phyloP scores from a whole-genome alignment of 768 basidiomycete genomes.

The Lactarius hengduanensis region DNA sequence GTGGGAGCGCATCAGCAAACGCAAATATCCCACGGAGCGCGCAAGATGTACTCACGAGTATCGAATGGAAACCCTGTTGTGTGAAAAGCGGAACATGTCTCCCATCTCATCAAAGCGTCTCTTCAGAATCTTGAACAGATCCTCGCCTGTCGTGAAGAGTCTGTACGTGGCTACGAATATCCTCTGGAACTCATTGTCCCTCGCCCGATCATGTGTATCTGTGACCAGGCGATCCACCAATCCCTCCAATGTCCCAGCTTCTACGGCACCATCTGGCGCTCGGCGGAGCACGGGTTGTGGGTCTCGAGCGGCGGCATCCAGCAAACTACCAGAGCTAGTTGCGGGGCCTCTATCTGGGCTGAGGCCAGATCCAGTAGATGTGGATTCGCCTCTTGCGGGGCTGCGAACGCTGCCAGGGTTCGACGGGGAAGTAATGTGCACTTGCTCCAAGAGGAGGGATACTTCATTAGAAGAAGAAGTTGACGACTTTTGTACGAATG shows the following conservation, averaged over 20 bases:
- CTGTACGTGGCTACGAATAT: constrained; percentile 43
- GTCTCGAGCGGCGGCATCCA: constrained; percentile 22
- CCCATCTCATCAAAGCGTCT: constrained; percentile 41
- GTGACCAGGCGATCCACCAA: constrained; percentile 42
- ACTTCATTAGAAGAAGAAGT: not conserved
- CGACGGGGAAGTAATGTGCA: not conserved
- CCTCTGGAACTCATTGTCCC: constrained; percentile 43
- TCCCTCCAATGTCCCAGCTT: constrained; percentile 45
- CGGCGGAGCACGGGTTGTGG: constrained; percentile 14
- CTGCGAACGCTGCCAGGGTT: not conserved
- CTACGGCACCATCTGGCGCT: constrained; percentile 34
- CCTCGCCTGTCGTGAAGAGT: constrained; percentile 45
- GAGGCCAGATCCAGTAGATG: not conserved
- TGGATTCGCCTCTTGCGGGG: not conserved
- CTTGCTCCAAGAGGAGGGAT: constrained; percentile 14
- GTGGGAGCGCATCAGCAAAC: constrained; percentile 1
- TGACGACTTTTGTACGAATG: not conserved
- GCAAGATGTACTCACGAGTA: constrained; percentile 18
- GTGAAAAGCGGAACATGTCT: not conserved
- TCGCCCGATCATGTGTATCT: constrained; percentile 22
- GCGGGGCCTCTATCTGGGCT: not conserved
- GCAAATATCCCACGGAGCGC: not conserved
- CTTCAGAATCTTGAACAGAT: constrained; percentile 40
- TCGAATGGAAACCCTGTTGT: not conserved
- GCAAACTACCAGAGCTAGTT: not conserved